Evolutionary conservation across 192 early-diverging fungal species (phyloP).

Genomic region (Rhizoclosmatium globosum): DNA sequence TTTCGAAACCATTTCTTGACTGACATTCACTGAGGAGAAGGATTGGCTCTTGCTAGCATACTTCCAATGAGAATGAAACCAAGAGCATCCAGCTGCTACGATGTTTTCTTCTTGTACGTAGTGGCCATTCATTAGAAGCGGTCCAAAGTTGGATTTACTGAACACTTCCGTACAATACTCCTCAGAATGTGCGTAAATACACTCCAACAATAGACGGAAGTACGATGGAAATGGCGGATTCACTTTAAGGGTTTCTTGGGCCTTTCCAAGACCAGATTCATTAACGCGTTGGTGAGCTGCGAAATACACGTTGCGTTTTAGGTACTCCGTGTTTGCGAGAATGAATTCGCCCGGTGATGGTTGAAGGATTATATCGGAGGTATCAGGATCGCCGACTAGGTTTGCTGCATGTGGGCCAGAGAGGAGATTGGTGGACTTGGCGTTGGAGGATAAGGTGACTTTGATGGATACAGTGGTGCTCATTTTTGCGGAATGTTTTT

Average conservation of each 20-base stretch:
- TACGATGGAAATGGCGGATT: background rate
- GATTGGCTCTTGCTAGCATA: too few species aligned
- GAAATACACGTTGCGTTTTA: background rate
- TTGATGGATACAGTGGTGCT: too few species aligned
- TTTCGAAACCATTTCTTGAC: too few species aligned
- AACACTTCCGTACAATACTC: background rate
- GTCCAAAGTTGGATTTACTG: background rate
- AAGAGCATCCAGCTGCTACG: background rate
- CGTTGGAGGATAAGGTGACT: too few species aligned
- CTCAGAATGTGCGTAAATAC: background rate
- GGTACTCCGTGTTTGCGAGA: background rate
- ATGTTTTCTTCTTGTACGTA: background rate
- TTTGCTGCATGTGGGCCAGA: background rate
- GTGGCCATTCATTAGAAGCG: background rate
- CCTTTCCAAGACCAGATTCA: too few species aligned
- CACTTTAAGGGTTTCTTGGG: background rate
- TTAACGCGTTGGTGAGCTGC: background rate
- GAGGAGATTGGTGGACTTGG: too few species aligned
- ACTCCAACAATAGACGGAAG: background rate
- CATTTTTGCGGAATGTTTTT: too few species aligned
- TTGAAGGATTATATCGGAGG: background rate
- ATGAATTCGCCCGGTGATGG: background rate
- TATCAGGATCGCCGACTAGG: background rate
- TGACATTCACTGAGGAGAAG: too few species aligned
- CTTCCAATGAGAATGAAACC: slow-evolving; percentile 8